Evolutionary conservation across 2,329 filamentous ascomycete genomes (phyloP).

Genomic region (Fusarium beomiforme): DNA sequence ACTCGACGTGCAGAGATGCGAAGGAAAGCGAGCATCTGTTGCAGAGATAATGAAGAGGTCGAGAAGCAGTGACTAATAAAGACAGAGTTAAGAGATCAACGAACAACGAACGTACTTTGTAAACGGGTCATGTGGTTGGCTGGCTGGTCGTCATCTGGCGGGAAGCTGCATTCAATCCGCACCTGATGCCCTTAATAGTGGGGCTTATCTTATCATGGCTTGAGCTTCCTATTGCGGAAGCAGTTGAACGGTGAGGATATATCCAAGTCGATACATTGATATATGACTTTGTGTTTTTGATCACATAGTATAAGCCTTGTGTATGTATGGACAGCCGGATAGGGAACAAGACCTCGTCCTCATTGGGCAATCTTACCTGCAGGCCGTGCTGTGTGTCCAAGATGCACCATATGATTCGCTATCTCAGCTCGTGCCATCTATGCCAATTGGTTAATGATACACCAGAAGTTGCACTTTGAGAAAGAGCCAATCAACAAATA

Average conservation of each 20-base stretch:
- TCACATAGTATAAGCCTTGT: not conserved
- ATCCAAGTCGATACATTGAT: not conserved
- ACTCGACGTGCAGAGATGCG: slow-evolving; percentile 28
- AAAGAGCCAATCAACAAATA: not conserved
- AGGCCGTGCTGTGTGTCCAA: not conserved
- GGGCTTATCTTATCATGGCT: slow-evolving; percentile 35
- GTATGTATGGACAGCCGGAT: not conserved
- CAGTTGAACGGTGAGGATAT: not conserved
- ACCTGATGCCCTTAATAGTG: slow-evolving; percentile 1
- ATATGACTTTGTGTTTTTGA: not conserved
- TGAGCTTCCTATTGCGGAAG: slow-evolving; percentile 7
- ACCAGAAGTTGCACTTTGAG: not conserved
- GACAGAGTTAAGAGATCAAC: slow-evolving; percentile 16
- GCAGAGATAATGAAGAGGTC: slow-evolving; percentile 7
- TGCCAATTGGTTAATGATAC: not conserved
- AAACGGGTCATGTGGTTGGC: slow-evolving; percentile 35
- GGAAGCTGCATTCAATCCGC: slow-evolving; percentile 17
- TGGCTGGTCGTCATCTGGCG: not conserved
- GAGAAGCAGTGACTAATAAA: slow-evolving; percentile 14
- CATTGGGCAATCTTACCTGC: not conserved
- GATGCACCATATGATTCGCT: not conserved
- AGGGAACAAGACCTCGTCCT: not conserved
- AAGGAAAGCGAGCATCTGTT: slow-evolving; percentile 35
- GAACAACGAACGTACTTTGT: slow-evolving; percentile 1
- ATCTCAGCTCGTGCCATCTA: not conserved